phyloP scores from a whole-genome alignment of 495 filamentous ascomycete genomes.

The Aspergillus avenaceus region DNA sequence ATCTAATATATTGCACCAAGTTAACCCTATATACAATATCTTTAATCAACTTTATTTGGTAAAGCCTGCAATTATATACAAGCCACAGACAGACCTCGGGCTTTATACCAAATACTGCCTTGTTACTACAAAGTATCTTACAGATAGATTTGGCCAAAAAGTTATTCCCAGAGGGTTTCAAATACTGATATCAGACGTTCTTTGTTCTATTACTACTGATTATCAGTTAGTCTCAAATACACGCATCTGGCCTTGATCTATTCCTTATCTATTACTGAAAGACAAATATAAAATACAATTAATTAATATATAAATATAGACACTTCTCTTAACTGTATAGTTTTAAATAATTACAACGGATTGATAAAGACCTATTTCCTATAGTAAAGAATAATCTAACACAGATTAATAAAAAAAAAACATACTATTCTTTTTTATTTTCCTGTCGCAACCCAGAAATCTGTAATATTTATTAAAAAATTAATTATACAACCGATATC shows the following conservation, averaged over 20 bases:
- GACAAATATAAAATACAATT: background rate
- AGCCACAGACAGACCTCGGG: background rate
- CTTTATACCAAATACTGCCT: background rate
- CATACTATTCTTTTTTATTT: background rate
- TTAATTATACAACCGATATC: slow-evolving; percentile 2
- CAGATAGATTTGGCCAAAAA: slow-evolving; percentile 1
- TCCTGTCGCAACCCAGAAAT: background rate
- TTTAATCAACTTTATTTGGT: slow-evolving; percentile 5
- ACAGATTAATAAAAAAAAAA: slow-evolving; percentile 1
- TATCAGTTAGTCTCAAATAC: background rate
- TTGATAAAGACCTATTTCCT: background rate
- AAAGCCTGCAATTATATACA: background rate
- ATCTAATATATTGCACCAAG: background rate
- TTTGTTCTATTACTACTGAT: background rate
- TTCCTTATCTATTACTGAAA: background rate
- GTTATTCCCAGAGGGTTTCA: background rate
- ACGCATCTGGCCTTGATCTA: background rate
- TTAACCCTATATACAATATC: slow-evolving; percentile 2
- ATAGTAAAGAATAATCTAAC: slow-evolving; percentile 1
- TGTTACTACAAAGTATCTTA: background rate
- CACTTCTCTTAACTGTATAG: background rate
- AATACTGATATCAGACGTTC: background rate
- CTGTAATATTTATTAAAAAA: background rate
- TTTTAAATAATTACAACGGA: slow-evolving; percentile 2
- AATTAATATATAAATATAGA: background rate